These are phyloP conservation scores for Tritrichomonas foetus DNA, from an alignment of 208 protist genomes.

Conservation along the genomic window DNA sequence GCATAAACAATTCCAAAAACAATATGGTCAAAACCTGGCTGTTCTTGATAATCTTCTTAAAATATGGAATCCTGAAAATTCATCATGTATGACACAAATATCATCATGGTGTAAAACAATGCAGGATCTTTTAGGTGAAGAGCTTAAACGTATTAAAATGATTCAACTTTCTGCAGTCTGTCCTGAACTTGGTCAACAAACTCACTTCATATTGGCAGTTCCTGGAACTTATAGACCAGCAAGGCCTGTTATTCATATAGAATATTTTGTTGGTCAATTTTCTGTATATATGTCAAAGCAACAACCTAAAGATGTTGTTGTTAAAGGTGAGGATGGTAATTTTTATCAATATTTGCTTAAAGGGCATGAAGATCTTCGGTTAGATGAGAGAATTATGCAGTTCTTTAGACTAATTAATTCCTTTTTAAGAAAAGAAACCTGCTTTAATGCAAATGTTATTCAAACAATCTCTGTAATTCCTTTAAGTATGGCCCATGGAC, in stretches of 20 bases:
- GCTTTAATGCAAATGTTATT: neutral
- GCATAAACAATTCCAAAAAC: neutral
- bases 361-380: conserved; percentile 13
- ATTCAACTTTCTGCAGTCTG: neutral
- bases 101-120: neutral
- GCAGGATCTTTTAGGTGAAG: neutral
- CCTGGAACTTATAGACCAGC: conserved; percentile 10
- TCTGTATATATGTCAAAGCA: neutral
- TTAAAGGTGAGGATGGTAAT: conserved; percentile 34
- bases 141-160: neutral
- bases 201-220: neutral
- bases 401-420: conserved; percentile 25
- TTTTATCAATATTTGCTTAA: conserved; percentile 41
- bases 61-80: neutral
- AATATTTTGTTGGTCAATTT: conserved; percentile 22
- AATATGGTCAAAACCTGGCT: neutral
- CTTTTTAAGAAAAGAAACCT: neutral
- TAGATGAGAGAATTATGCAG: conserved; percentile 43
- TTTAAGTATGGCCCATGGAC: neutral
- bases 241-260: neutral
- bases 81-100: neutral
- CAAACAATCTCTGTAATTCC: conserved; percentile 23
- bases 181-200: neutral
- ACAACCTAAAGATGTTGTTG: neutral
- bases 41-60: neutral